These are phyloP conservation scores for Peribolospora baueri DNA, from an alignment of 768 basidiomycete genomes.

Conservation along the genomic window DNA sequence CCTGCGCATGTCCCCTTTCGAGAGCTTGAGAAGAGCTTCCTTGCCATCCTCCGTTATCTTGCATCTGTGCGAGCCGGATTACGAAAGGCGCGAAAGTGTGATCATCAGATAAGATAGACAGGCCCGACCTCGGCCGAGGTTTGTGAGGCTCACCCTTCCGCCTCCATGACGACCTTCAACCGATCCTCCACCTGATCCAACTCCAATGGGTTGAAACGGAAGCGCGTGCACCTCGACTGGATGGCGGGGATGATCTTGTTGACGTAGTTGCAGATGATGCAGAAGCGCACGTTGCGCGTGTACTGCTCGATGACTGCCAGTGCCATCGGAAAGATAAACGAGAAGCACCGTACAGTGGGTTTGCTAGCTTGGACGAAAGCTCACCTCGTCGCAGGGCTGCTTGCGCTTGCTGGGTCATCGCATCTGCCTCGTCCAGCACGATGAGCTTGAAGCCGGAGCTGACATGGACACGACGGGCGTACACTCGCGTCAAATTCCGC, in stretches of 20 bases:
- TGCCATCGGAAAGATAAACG: neutral
- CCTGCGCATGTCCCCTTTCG: conserved; percentile 88
- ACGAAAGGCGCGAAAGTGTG: neutral
- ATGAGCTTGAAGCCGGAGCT: conserved; percentile 93
- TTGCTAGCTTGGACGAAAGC: conserved; percentile 1
- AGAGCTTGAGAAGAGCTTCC: conserved; percentile 73
- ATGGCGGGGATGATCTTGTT: conserved; percentile 98
- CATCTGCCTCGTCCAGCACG: conserved; percentile 97
- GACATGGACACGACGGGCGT: neutral
- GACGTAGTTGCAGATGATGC: conserved; percentile 99
- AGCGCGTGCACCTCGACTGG: conserved; percentile 91
- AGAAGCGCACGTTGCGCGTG: conserved; percentile 94
- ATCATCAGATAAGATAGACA: neutral
- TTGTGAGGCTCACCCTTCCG: conserved; percentile 41
- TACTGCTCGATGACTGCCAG: conserved; percentile 74
- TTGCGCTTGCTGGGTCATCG: conserved; percentile 98
- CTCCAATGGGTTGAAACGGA: conserved; percentile 83
- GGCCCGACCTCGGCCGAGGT: neutral
- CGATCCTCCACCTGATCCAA: conserved; percentile 63
- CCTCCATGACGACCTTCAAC: conserved; percentile 47
- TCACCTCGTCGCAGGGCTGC: conserved; percentile 64
- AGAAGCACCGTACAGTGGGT: neutral
- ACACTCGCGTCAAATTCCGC: neutral
- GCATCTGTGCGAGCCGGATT: conserved; percentile 30
- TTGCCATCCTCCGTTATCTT: conserved; percentile 67